phyloP scores from a whole-genome alignment of 1,284 basidiomycete genomes.

The Naganishia albida region DNA sequence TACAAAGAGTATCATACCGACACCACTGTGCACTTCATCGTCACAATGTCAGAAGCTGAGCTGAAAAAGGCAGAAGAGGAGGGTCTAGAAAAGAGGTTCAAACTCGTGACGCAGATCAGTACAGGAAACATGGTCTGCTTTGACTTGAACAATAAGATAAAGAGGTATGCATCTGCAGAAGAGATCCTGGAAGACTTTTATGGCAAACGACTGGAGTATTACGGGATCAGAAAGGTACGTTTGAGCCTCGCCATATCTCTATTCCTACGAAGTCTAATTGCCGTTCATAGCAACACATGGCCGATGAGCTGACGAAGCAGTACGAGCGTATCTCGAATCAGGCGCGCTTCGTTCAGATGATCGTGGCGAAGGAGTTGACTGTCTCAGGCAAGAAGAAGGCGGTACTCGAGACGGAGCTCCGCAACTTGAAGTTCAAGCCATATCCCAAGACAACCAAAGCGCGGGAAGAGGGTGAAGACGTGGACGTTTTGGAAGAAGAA shows the following conservation, averaged over 20 bases:
- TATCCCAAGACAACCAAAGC: constrained; percentile 72
- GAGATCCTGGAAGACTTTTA: constrained; percentile 95
- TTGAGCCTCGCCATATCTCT: constrained; percentile 8
- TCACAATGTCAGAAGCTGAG: constrained; percentile 73
- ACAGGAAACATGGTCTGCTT: constrained; percentile 99
- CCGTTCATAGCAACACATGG: constrained; percentile 70
- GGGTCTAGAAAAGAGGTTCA: constrained; percentile 89
- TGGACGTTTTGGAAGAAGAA: constrained; percentile 64
- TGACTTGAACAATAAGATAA: constrained; percentile 94
- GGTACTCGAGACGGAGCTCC: constrained; percentile 82
- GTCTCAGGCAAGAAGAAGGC: constrained; percentile 89
- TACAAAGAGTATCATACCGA: constrained; percentile 97
- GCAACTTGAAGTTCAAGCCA: constrained; percentile 79
- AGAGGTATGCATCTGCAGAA: constrained; percentile 85
- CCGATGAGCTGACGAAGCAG: constrained; percentile 76
- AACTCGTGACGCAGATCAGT: constrained; percentile 76
- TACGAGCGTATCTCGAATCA: constrained; percentile 91
- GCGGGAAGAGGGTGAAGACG: constrained; percentile 70
- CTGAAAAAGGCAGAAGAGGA: constrained; percentile 85
- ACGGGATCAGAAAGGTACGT: constrained; percentile 87
- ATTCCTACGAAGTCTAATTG: background rate
- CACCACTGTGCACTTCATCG: constrained; percentile 83
- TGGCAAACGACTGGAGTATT: constrained; percentile 82
- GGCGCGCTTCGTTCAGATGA: constrained; percentile 96
- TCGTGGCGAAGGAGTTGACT: constrained; percentile 82